These are phyloP conservation scores for Saccharomyces uvarum DNA, from an alignment of 1,139 yeast species.

Conservation along the genomic window DNA sequence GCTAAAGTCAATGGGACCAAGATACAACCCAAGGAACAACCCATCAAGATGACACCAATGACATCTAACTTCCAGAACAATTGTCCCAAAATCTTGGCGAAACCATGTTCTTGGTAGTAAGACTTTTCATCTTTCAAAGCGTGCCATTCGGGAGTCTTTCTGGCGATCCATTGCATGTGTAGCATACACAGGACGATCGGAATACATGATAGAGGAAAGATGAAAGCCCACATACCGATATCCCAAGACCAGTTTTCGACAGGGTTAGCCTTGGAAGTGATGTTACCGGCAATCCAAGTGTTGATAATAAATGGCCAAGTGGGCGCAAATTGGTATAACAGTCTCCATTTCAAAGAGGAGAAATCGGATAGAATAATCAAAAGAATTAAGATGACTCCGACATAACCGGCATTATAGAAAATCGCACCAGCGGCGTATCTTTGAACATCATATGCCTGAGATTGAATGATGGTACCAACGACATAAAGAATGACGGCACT, in stretches of 20 bases:
- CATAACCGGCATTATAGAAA: constrained; percentile 61
- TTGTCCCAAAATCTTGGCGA: constrained; percentile 18
- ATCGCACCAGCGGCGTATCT: constrained; percentile 70
- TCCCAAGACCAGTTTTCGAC: constrained; percentile 56
- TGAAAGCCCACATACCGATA: constrained; percentile 75
- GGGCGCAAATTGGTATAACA: constrained; percentile 54
- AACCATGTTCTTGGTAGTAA: constrained; percentile 26
- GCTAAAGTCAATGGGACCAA: constrained; percentile 47
- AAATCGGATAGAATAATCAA: constrained; percentile 57
- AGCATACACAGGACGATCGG: constrained; percentile 49
- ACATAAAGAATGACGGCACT: constrained; percentile 53
- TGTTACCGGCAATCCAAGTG: constrained; percentile 66
- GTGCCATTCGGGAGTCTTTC: constrained; percentile 41
- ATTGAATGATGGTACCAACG: constrained; percentile 64
- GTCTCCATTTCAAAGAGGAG: constrained; percentile 64
- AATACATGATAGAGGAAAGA: constrained; percentile 55
- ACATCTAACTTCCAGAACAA: constrained; percentile 47
- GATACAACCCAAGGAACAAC: constrained; percentile 47
- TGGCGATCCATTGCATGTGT: constrained; percentile 52
- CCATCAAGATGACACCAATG: constrained; percentile 44
- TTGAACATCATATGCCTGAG: constrained; percentile 57
- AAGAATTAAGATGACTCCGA: constrained; percentile 52
- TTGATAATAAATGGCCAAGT: constrained; percentile 66
- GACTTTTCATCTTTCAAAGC: constrained; percentile 30
- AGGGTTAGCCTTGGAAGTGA: constrained; percentile 37